These are phyloP conservation scores for Lasiosphaeriaceae sp. DNA, from an alignment of 495 filamentous ascomycete genomes.

Conservation along the genomic window DNA sequence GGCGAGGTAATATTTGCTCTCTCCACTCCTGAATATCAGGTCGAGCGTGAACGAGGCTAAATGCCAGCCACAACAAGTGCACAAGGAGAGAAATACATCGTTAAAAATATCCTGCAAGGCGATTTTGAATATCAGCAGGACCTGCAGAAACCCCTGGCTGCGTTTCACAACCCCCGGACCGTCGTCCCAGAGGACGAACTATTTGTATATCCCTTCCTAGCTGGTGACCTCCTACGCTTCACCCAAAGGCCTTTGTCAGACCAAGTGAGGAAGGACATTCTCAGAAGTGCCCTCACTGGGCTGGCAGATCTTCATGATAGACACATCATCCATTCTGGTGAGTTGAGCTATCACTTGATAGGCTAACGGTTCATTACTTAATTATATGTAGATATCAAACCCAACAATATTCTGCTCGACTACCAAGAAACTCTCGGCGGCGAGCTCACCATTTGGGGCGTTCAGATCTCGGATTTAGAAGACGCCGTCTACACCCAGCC, in stretches of 20 bases:
- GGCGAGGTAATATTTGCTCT: no score
- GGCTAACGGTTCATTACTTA: neutral
- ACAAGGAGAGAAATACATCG: no score
- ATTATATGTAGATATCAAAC: slow-evolving; percentile 40
- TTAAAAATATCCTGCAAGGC: neutral
- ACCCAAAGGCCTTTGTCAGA: neutral
- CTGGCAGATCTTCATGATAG: neutral
- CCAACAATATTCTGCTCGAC: slow-evolving; percentile 37
- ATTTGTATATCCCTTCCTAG: neutral
- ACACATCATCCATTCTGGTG: neutral
- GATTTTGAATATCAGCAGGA: neutral
- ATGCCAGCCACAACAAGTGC: no score
- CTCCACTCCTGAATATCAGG: no score
- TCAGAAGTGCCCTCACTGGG: neutral
- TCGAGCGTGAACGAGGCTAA: no score
- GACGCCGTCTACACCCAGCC: slow-evolving; percentile 9
- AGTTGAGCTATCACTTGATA: neutral
- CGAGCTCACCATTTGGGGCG: neutral
- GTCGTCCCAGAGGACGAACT: neutral
- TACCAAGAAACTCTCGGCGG: slow-evolving; percentile 16
- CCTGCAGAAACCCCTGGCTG: neutral
- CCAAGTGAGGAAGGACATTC: neutral
- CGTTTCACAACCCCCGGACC: neutral
- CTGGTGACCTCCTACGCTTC: neutral
- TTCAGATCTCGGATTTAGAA: neutral